Evolutionary conservation across 2,329 filamentous ascomycete genomes (phyloP).

Genomic region (Aspergillus fumigatiaffinis): DNA sequence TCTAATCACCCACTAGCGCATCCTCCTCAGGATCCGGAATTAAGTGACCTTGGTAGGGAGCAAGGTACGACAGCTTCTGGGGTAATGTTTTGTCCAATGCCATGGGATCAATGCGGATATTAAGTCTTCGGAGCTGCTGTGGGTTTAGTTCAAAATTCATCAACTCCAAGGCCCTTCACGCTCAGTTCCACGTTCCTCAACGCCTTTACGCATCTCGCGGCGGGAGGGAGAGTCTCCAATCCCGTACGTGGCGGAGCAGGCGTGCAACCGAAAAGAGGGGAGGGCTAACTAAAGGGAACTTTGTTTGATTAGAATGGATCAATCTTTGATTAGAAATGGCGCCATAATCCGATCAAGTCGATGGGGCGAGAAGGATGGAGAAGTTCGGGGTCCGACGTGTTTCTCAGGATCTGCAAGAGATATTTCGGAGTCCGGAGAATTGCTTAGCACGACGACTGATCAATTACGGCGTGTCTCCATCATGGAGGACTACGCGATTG

Average conservation of each 20-base stretch:
- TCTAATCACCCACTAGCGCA: not conserved
- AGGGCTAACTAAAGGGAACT: not conserved
- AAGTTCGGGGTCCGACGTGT: not conserved
- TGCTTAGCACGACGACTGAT: no score
- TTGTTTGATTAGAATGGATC: not conserved
- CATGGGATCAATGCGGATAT: constrained; percentile 2
- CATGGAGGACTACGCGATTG: no score
- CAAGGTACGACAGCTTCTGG: constrained; percentile 1
- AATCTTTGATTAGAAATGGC: not conserved
- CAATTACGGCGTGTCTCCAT: no score
- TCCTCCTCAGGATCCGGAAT: constrained; percentile 3
- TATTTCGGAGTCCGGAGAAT: no score
- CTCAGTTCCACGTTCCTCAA: not conserved
- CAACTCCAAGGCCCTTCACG: constrained; percentile 1
- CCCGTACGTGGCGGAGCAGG: not conserved
- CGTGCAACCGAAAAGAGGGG: not conserved
- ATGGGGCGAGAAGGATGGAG: not conserved
- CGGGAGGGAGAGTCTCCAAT: constrained; percentile 2
- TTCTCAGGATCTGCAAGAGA: no score
- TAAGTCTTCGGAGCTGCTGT: constrained; percentile 1
- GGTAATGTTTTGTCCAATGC: not conserved
- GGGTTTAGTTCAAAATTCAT: constrained; percentile 3
- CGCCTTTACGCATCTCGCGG: not conserved
- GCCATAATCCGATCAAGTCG: not conserved
- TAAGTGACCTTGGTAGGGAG: constrained; percentile 2